Evolutionary conservation across 495 filamentous ascomycete genomes (phyloP).

Genomic region (Alectoria sarmentosa): DNA sequence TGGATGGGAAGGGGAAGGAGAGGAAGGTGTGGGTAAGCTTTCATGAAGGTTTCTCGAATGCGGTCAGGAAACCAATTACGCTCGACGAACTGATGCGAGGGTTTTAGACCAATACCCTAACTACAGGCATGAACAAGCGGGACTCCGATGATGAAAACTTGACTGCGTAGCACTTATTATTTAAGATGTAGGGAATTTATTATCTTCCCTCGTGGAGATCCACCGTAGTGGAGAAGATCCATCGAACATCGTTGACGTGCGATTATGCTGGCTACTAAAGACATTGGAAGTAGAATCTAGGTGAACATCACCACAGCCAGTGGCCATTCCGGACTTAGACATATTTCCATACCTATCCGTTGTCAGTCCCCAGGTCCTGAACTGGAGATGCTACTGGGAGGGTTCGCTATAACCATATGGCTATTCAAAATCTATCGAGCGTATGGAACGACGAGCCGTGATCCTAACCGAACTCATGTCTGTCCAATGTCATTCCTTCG

Average conservation of each 20-base stretch:
- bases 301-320: background rate
- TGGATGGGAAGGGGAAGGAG: slow-evolving; percentile 34
- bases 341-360: background rate
- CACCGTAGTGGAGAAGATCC: background rate
- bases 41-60: slow-evolving; percentile 94
- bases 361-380: background rate
- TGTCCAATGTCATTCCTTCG: background rate
- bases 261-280: background rate
- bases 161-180: background rate
- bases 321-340: background rate
- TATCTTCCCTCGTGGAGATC: background rate
- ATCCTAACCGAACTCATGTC: background rate
- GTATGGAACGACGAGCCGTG: background rate
- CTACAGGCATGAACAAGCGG: background rate
- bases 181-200: background rate
- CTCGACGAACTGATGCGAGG: slow-evolving; percentile 75
- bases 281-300: background rate
- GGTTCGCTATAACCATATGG: background rate
- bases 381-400: background rate
- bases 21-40: slow-evolving; percentile 85
- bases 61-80: slow-evolving; percentile 85
- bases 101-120: slow-evolving; percentile 29
- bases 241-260: background rate
- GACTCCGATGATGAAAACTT: background rate
- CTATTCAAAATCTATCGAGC: background rate